Evolutionary conservation across 2,329 filamentous ascomycete species (phyloP).

Genomic region (Aspergillus brasiliensis): DNA sequence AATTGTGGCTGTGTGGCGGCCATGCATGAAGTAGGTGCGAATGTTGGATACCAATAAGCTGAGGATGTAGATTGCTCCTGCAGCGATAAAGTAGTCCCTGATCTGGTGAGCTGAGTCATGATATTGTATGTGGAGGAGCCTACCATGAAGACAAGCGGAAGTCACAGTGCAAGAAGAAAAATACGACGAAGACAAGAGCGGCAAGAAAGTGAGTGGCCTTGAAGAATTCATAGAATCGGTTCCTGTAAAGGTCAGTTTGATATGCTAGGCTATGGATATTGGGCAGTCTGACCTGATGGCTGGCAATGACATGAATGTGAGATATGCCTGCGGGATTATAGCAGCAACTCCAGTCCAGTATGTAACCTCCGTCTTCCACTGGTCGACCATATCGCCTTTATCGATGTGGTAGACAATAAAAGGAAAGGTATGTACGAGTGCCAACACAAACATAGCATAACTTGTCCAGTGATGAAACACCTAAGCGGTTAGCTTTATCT

Average conservation of each 20-base stretch:
- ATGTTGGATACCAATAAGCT: conserved; percentile 51
- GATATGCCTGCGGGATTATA: conserved; percentile 55
- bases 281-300: conserved; percentile 36
- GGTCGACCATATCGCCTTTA: conserved; percentile 51
- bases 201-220: conserved; percentile 58
- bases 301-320: conserved; percentile 58
- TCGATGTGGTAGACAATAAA: conserved; percentile 58
- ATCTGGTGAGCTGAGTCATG: not conserved
- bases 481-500: conserved; percentile 4
- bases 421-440: conserved; percentile 61
- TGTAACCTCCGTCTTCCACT: conserved; percentile 49
- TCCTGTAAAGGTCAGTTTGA: conserved; percentile 36
- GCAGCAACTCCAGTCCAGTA: conserved; percentile 62
- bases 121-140: not conserved
- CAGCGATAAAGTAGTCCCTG: conserved; percentile 64
- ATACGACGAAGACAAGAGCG: conserved; percentile 58
- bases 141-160: conserved; percentile 58
- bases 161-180: conserved; percentile 64
- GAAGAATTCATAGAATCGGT: conserved; percentile 63
- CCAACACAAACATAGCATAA: conserved; percentile 60
- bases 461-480: conserved; percentile 56
- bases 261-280: not conserved
- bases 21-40: conserved; percentile 54
- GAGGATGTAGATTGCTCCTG: conserved; percentile 54
- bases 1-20: conserved; percentile 50